Evolutionary conservation across 345 rosid species (phyloP).

Genomic region (Pistacia atlantica): DNA sequence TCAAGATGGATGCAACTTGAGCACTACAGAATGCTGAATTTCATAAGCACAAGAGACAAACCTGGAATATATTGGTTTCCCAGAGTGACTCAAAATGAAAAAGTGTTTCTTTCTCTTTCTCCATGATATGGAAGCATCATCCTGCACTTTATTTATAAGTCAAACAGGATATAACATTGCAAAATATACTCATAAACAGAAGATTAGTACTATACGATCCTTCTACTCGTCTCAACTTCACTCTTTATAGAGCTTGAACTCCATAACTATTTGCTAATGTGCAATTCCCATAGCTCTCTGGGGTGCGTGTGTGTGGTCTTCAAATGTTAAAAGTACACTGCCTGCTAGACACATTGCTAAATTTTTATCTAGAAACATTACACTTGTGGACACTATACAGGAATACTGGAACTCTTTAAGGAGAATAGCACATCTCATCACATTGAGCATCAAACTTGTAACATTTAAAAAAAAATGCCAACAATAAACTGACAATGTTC

Average conservation of each 20-base stretch:
- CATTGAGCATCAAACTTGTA: too few species aligned
- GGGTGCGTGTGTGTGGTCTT: too few species aligned
- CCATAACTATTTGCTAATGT: not conserved
- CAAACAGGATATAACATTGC: conserved; percentile 21
- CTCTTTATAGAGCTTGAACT: not conserved
- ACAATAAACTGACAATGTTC: not conserved
- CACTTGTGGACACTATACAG: too few species aligned
- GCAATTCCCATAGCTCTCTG: not conserved
- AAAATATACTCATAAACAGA: not conserved
- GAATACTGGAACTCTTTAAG: too few species aligned
- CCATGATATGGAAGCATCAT: conserved; percentile 95
- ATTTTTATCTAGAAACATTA: not conserved
- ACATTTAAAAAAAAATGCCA: too few species aligned
- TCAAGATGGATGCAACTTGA: not conserved
- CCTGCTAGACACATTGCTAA: not conserved
- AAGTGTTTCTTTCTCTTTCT: conserved; percentile 99
- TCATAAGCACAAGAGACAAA: conserved; percentile 21
- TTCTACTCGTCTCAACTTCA: not conserved
- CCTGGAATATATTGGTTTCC: conserved; percentile 99
- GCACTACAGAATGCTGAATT: conserved; percentile 2
- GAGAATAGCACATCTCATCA: too few species aligned
- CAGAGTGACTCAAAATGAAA: conserved; percentile 93
- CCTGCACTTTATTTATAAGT: conserved; percentile 71
- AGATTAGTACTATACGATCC: not conserved
- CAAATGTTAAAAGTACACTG: not conserved